Evolutionary conservation across 1,139 yeast species (phyloP).

Genomic region (Debaryomyces udenii): DNA sequence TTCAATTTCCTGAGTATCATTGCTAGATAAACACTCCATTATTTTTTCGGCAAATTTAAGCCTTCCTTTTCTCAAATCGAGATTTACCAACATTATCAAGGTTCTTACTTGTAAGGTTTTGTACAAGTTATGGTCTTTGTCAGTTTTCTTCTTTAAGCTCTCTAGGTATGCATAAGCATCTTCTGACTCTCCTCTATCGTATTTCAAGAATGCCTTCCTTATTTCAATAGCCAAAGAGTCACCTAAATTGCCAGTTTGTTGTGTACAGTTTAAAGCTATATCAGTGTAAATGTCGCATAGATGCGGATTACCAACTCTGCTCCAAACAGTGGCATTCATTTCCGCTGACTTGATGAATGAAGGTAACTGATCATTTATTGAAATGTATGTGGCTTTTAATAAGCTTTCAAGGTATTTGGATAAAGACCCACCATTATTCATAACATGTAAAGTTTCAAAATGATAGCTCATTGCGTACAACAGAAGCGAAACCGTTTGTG

Average conservation of each 20-base stretch:
- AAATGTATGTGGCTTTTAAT: constrained; percentile 55
- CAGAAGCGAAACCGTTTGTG: constrained; percentile 54
- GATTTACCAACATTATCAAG: constrained; percentile 38
- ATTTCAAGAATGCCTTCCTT: constrained; percentile 39
- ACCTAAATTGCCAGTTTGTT: constrained; percentile 31
- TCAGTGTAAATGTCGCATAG: constrained; percentile 50
- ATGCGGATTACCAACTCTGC: constrained; percentile 49
- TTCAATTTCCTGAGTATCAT: constrained; percentile 36
- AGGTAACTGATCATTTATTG: constrained; percentile 43
- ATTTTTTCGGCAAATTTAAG: constrained; percentile 30
- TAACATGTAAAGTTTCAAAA: constrained; percentile 56
- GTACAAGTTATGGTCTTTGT: constrained; percentile 34
- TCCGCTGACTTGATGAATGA: constrained; percentile 52
- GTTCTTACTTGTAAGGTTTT: constrained; percentile 42
- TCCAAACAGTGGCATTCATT: constrained; percentile 53
- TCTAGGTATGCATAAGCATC: constrained; percentile 34
- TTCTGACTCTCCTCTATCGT: constrained; percentile 43
- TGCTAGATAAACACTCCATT: constrained; percentile 22
- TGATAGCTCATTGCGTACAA: constrained; percentile 63
- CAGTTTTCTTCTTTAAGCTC: constrained; percentile 24
- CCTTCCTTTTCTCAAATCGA: constrained; percentile 42
- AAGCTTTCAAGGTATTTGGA: constrained; percentile 53
- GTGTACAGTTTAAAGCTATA: constrained; percentile 41
- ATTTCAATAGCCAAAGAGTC: constrained; percentile 43
- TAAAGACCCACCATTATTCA: constrained; percentile 54